Base-by-base conservation (phyloP, 441 rosid genomes). In the Jatropha podagrica region DNA sequence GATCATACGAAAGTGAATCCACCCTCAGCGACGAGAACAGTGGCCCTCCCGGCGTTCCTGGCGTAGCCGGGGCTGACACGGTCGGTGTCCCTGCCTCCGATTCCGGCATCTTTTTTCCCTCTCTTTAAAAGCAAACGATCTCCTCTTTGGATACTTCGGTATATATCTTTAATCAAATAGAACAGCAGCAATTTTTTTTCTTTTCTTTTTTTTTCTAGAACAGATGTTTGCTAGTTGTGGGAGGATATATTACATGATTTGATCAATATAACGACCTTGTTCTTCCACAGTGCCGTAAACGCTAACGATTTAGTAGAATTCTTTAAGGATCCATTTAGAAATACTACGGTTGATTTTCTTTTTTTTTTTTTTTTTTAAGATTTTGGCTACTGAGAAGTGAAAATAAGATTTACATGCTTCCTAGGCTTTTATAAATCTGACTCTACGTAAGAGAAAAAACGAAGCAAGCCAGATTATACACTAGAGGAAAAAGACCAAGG, bases 11-110 rank as follows among this genome's bases (percentile, higher is more conserved):
- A 80, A 91, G 74, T 11, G 99, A 96, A 62, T 96, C 99, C 68
- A 91, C 88, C 78, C 97, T 86, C 90, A 78, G 51, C 51, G 87
- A 76, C 26, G 95, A 69, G 65, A 95, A 88, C 81, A 95, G 81
- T 18, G 99, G 96, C 27, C 96, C 96, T 68, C 96, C 98, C 5
- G 98, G 94, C 32, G 98, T 93, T 69, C 97, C 97, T 54, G 97
- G 96, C 5, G 97, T 92, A 1, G 90, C 89, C 65, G 97, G 99
- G 2, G 97, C 90, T 9, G 97, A 89, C 15, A 79, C 89, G 58
- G 87, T 74, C 41, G 89, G 89, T 3, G 83, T 84, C 68, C 75
- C 91, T 3, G 81, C 73, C 71, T 81, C 91, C 3, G 49, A 59
- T 59, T 85, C 92, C 67, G 88, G 67, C 93, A 89, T 90, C 69